Percentiles rank a stretch among this genome's conserved stretches.
Evolutionary conservation across 495 filamentous ascomycete genomes (phyloP).

Genomic region (Podospora sp.): DNA sequence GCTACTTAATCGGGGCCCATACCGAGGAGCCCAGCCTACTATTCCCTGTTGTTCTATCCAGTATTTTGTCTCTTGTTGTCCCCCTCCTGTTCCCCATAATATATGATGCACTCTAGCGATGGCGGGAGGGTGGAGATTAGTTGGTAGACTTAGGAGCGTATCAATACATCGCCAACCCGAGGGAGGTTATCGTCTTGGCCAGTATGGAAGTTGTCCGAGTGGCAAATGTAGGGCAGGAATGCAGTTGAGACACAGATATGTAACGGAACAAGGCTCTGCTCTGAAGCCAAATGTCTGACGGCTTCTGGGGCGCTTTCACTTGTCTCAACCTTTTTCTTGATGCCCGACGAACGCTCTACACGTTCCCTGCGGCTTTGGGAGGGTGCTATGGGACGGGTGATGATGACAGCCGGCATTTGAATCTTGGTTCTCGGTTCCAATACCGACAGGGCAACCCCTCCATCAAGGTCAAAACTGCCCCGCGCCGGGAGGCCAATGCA

Average conservation of each 20-base stretch:
- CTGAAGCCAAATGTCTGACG: too few species aligned
- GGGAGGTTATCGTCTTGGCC: not conserved
- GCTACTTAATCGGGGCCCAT: conserved; percentile 21
- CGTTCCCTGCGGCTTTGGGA: not conserved
- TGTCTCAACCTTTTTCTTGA: not conserved
- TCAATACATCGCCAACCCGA: too few species aligned
- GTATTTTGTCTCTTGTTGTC: not conserved
- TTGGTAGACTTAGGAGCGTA: not conserved
- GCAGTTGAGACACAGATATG: not conserved
- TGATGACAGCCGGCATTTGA: conserved; percentile 21
- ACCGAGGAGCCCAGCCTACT: too few species aligned
- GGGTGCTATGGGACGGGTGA: conserved; percentile 5
- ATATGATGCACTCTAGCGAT: not conserved
- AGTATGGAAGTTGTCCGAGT: not conserved
- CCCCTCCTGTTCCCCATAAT: not conserved
- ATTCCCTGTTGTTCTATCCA: not conserved
- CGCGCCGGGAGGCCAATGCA: conserved; percentile 15
- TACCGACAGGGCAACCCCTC: conserved; percentile 18
- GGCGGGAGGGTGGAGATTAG: not conserved
- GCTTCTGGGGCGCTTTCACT: not conserved
- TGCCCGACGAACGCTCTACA: conserved; percentile 12
- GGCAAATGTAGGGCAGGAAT: not conserved
- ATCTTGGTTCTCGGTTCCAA: conserved; percentile 9
- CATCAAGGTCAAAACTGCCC: not conserved
- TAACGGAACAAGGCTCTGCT: too few species aligned